These are phyloP conservation scores for Exophiala mesophila DNA, from an alignment of 2,329 filamentous ascomycete species.

Conservation along the genomic window DNA sequence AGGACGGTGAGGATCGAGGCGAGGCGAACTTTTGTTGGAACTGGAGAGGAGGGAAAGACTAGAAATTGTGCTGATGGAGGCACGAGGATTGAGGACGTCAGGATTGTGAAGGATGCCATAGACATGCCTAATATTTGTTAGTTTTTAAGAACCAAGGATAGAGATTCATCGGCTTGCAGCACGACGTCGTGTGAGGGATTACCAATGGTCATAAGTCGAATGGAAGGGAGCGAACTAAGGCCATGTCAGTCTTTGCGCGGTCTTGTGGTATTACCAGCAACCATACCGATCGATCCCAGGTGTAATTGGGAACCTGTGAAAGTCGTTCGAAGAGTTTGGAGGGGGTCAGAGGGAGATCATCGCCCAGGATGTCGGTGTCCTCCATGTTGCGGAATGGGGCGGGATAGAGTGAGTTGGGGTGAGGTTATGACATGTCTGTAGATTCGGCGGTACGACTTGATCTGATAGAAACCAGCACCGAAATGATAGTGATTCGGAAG, in stretches of 20 bases:
- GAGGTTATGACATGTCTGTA: neutral
- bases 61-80: conserved; percentile 35
- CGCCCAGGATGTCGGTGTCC: conserved; percentile 33
- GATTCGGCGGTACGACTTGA: neutral
- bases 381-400: neutral
- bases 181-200: no score
- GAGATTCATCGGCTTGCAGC: no score
- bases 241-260: conserved; percentile 13
- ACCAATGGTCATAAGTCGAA: conserved; percentile 82
- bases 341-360: conserved; percentile 53
- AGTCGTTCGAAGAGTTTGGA: conserved; percentile 67
- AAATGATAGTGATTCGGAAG: no score
- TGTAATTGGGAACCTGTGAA: conserved; percentile 67
- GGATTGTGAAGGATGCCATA: conserved; percentile 56
- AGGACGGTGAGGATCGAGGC: conserved; percentile 35
- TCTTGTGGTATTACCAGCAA: no score
- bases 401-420: neutral
- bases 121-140: conserved; percentile 45
- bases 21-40: conserved; percentile 40
- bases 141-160: no score
- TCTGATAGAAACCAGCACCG: no score
- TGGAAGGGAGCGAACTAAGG: conserved; percentile 36
- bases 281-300: conserved; percentile 62
- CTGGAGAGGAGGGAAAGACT: conserved; percentile 41
- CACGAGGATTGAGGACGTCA: conserved; percentile 44